A percentile compares a stretch with the other conserved stretches of the same genome.
Evolutionary conservation across 176 grass and related monocot genomes (phyloP).

Genomic region (Eragrostis curvula): DNA sequence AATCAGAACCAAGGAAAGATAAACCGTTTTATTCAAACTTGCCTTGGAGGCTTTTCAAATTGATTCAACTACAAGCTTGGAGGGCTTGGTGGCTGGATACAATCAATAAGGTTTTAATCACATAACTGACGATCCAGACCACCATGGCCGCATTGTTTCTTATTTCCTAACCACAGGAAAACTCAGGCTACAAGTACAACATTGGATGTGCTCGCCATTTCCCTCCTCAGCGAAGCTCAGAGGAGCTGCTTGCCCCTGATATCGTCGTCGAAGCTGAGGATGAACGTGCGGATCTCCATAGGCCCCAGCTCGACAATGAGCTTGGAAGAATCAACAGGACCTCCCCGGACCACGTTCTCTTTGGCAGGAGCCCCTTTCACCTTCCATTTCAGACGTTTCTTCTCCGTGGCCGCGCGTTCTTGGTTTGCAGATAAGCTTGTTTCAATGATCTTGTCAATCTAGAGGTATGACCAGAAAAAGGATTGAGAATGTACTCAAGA

Average conservation of each 20-base stretch:
- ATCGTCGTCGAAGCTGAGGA: conserved; percentile 51
- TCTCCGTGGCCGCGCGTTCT: conserved; percentile 76
- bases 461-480: background rate
- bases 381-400: conserved; percentile 89
- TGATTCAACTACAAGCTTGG: conserved; percentile 2
- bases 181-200: conserved; percentile 14
- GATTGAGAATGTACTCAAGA: background rate
- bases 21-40: background rate
- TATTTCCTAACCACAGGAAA: conserved; percentile 26
- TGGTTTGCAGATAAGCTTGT: conserved; percentile 89
- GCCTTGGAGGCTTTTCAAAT: background rate
- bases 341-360: conserved; percentile 57
- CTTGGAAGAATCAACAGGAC: conserved; percentile 61
- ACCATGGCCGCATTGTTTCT: conserved; percentile 41
- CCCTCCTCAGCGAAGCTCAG: background rate
- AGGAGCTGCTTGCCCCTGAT: conserved; percentile 11
- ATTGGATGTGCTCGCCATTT: background rate
- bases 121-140: conserved; percentile 4
- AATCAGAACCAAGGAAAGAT: background rate
- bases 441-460: conserved; percentile 77
- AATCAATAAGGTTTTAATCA: background rate
- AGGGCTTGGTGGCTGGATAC: background rate
- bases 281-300: conserved; percentile 96
- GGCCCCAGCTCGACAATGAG: conserved; percentile 70
- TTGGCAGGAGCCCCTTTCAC: conserved; percentile 44